A percentile compares a stretch with the other conserved stretches of the same genome.
These are phyloP conservation scores for Parachaetomium inaequale DNA, from an alignment of 495 filamentous ascomycete genomes.

Conservation along the genomic window DNA sequence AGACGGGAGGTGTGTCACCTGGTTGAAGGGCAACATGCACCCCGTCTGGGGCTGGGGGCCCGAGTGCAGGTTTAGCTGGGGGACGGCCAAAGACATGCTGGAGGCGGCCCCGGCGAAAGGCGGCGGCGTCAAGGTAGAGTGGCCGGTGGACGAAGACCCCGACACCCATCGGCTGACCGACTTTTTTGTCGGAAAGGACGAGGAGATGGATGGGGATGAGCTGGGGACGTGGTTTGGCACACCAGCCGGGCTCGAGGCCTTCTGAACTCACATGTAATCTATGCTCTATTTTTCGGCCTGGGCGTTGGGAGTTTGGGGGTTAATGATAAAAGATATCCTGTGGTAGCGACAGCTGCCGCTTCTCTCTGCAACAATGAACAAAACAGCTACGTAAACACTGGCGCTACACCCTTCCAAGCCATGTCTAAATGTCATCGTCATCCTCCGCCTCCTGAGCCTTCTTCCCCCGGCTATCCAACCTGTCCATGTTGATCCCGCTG, in stretches of 20 bases:
- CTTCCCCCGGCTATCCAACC: slow-evolving; percentile 59
- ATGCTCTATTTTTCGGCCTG: slow-evolving; percentile 10
- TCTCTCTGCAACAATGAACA: slow-evolving; percentile 8
- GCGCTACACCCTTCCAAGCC: not conserved
- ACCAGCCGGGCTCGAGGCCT: slow-evolving; percentile 55
- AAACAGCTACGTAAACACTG: slow-evolving; percentile 8
- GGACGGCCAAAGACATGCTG: slow-evolving; percentile 87
- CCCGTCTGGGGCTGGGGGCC: slow-evolving; percentile 92
- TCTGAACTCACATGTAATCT: slow-evolving; percentile 37
- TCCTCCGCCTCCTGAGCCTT: slow-evolving; percentile 43
- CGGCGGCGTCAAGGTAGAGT: slow-evolving; percentile 67
- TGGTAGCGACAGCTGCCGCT: not conserved
- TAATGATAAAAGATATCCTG: slow-evolving; percentile 27
- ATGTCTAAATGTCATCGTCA: slow-evolving; percentile 47
- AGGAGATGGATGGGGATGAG: slow-evolving; percentile 51
- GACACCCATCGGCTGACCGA: slow-evolving; percentile 66
- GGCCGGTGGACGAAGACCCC: slow-evolving; percentile 66
- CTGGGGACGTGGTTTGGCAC: slow-evolving; percentile 62
- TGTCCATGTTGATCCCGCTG: slow-evolving; percentile 53
- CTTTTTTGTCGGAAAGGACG: slow-evolving; percentile 52
- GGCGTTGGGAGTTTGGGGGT: slow-evolving; percentile 11
- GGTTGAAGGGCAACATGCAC: slow-evolving; percentile 84
- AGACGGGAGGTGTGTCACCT: slow-evolving; percentile 72
- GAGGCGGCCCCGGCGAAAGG: slow-evolving; percentile 55
- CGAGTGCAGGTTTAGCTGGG: slow-evolving; percentile 93